Evolutionary conservation across 345 rosid genomes (phyloP).

Genomic region (Sapria himalayana): DNA sequence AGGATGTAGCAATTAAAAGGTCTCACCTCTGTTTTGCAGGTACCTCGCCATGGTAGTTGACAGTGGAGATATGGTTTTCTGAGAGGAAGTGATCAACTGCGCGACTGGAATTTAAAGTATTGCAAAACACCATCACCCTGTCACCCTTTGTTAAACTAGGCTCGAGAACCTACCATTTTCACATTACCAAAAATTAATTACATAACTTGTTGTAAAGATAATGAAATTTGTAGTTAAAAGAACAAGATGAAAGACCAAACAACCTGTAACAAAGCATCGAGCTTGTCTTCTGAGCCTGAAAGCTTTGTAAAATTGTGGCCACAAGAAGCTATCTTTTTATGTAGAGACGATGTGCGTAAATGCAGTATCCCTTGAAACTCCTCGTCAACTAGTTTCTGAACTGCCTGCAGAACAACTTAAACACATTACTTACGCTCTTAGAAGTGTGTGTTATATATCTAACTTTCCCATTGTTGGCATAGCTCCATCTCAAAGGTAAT

Average conservation of each 20-base stretch:
- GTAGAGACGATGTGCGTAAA: conserved; percentile 75
- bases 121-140: conserved; percentile 86
- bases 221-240: too few relatives aligned
- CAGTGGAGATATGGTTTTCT: conserved; percentile 61
- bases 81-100: conserved; percentile 82
- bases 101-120: conserved; percentile 78
- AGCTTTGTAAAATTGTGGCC: conserved; percentile 83
- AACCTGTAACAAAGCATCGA: conserved; percentile 81
- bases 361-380: conserved; percentile 85
- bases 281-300: conserved; percentile 80
- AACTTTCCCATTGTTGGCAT: too few relatives aligned
- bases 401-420: conserved; percentile 38
- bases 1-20: too few relatives aligned
- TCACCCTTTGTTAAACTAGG: conserved; percentile 89
- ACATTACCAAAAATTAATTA: conserved; percentile 4
- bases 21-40: conserved; percentile 83
- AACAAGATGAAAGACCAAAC: conserved; percentile 1
- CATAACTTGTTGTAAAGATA: neutral
- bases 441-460: too few relatives aligned
- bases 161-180: conserved; percentile 73
- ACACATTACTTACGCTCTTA: too few relatives aligned
- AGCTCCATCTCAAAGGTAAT: too few relatives aligned
- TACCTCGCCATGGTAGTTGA: conserved; percentile 90
- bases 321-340: conserved; percentile 75
- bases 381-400: conserved; percentile 68